phyloP scores from a whole-genome alignment of 1,139 yeast species.

The Pichia sp. region DNA sequence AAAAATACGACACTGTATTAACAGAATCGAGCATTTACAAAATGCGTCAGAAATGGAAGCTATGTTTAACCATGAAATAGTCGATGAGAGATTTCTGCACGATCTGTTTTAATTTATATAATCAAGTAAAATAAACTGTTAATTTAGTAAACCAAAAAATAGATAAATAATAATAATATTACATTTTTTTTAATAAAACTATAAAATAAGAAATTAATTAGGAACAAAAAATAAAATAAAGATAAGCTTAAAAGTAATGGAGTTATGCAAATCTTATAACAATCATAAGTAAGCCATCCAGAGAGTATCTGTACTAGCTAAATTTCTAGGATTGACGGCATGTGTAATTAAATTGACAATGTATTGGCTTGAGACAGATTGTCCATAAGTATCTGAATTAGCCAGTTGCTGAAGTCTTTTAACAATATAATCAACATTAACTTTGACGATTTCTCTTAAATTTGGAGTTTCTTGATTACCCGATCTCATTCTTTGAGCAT shows the following conservation, averaged over 20 bases:
- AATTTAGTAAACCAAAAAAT: not conserved
- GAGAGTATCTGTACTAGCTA: constrained; percentile 86
- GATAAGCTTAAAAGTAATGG: not conserved
- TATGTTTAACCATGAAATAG: constrained; percentile 5
- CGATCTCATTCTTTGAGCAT: constrained; percentile 73
- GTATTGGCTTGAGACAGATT: constrained; percentile 81
- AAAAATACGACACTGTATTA: constrained; percentile 21
- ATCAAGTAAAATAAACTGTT: not conserved
- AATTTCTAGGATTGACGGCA: constrained; percentile 92
- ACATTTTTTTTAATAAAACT: not conserved
- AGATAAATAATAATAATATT: not conserved
- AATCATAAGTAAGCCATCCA: constrained; percentile 84
- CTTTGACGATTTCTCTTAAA: constrained; percentile 77
- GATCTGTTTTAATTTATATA: constrained; percentile 1
- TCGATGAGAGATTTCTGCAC: constrained; percentile 9
- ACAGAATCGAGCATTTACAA: constrained; percentile 20
- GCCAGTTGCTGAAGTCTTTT: constrained; percentile 67
- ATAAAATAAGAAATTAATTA: constrained; percentile 1
- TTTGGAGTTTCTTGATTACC: constrained; percentile 65
- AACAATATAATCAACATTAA: constrained; percentile 80
- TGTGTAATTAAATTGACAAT: constrained; percentile 87
- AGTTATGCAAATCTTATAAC: not conserved
- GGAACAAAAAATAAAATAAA: not conserved
- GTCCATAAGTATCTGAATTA: constrained; percentile 53
- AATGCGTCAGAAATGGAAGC: constrained; percentile 8